Conservation (phyloP, 352 stramenopile species). For the Globisporangium megalacanthum region DNA sequence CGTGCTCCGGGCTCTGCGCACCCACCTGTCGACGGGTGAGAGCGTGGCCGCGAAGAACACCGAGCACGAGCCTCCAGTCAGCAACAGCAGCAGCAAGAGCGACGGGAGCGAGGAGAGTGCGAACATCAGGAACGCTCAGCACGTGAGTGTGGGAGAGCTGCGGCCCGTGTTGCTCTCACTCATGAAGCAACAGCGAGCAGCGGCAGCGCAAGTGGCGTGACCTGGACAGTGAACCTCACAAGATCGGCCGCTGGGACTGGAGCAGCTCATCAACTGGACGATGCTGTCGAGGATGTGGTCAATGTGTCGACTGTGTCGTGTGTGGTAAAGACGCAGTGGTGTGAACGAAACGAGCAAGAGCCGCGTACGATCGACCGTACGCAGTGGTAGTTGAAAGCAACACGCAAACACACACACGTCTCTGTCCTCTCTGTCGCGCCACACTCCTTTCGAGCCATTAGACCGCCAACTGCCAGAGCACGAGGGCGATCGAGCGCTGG, state of each 20-base stretch:
- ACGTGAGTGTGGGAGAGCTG: constrained; percentile 42
- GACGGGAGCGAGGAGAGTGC: not conserved
- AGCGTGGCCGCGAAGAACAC: constrained; percentile 6
- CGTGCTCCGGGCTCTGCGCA: constrained; percentile 45
- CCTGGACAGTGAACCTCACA: not conserved
- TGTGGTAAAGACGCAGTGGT: not conserved
- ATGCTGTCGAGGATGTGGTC: no score
- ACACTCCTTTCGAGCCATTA: constrained; percentile 8
- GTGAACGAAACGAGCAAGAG: not conserved
- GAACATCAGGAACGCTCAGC: constrained; percentile 11
- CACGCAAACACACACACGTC: constrained; percentile 3
- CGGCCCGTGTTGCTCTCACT: constrained; percentile 35
- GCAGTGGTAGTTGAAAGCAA: not conserved
- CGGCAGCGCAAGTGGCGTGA: not conserved
- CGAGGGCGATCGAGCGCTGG: constrained; percentile 75
- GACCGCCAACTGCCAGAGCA: constrained; percentile 63
- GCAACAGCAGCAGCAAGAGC: not conserved
- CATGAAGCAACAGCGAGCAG: constrained; percentile 26
- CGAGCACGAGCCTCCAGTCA: not conserved
- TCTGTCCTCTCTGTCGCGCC: not conserved
- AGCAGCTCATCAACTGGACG: no score
- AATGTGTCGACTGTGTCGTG: no score
- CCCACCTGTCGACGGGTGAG: constrained; percentile 16
- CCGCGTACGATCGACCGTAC: not conserved
- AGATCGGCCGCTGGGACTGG: no score